Base-by-base conservation (phyloP, 805 yeast genomes). In the Saccharomycopsis fermentans region DNA sequence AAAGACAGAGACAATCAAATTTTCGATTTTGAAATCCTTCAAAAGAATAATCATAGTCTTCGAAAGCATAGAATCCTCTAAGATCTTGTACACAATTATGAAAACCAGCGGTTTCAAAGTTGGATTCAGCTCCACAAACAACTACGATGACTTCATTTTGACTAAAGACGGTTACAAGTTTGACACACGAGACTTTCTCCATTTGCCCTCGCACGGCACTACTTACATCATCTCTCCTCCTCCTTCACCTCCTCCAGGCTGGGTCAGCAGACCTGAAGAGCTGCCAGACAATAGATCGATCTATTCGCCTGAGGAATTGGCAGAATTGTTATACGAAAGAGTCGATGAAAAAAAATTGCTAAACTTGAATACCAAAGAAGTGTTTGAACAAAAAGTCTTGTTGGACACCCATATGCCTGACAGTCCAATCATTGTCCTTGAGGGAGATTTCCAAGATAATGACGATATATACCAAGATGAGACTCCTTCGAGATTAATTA, bases 21-120 rank as follows among this genome's bases (percentile, higher is more conserved):
- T 70, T 60, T 62, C 69, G 37, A 63, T 69, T 4, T 63, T 70
- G n/a, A 63, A 60, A 26, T 56, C 64, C 1, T 64, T 70, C 52
- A 63, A 59, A 34, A 57, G 73, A 11, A 64, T 70, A 3, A 14
- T 70, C 4, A 51, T 69, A 1, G 63, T 69, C 1, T 69, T 68
- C 39, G 65, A 65, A 35, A 35, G 34, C 16, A 36, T 59, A 5
- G 55, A 59, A 19, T 52, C 58, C 9, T 34, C 57, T 6, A 40
- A 24, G 26, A 35, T 19, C n/a, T 34, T 62, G 26, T 54, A 59
- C 51, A 29, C 54, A 14, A 55, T 60, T 24, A 32, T 62, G 21
- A 59, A 58, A 37, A 37, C 55, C 4, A 35, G 55, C n/a, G 63
- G 62, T 19, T 59, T 62, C 37, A 52, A 55, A 12, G 61, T 62